Percentiles rank a stretch among this genome's conserved stretches.
phyloP scores from a whole-genome alignment of 768 basidiomycete species.

The Macrocybe gigantea region DNA sequence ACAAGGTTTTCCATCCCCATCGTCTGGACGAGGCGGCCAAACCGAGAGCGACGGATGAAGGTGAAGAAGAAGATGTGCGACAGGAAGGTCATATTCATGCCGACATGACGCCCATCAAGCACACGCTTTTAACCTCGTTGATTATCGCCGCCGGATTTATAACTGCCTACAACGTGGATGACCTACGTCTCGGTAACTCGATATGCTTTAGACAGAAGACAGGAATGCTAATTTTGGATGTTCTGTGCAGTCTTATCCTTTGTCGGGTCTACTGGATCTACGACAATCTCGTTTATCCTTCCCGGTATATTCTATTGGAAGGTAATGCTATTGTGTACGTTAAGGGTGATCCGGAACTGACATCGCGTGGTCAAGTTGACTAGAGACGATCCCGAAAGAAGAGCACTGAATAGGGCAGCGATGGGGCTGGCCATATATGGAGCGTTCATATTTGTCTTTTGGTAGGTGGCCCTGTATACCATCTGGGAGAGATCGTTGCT shows the following conservation, averaged over 20 bases:
- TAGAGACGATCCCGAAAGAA: conserved; percentile 51
- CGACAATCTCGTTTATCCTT: conserved; percentile 94
- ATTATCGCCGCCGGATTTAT: conserved; percentile 63
- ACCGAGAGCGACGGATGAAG: conserved; percentile 26
- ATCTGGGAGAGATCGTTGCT: conserved; percentile 4
- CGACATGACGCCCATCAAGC: conserved; percentile 67
- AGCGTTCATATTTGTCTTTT: conserved; percentile 74
- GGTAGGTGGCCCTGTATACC: conserved; percentile 45
- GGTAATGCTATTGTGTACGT: conserved; percentile 34
- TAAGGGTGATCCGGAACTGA: conserved; percentile 1
- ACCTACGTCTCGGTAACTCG: conserved; percentile 67
- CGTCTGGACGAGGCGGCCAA: conserved; percentile 21
- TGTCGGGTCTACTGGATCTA: conserved; percentile 94
- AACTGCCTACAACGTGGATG: conserved; percentile 73
- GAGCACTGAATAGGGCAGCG: conserved; percentile 48
- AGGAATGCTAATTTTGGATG: conserved; percentile 2
- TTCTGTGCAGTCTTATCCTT: conserved; percentile 74
- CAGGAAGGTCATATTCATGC: conserved; percentile 48
- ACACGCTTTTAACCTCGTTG: conserved; percentile 58
- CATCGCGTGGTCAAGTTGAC: conserved; percentile 45
- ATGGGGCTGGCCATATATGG: conserved; percentile 75
- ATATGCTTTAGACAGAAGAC: neutral
- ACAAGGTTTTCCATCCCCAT: conserved; percentile 72
- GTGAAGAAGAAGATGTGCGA: conserved; percentile 40
- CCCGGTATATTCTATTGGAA: conserved; percentile 94